Base-by-base conservation (phyloP, 805 yeast species). In the Candida coquimbonensis region DNA sequence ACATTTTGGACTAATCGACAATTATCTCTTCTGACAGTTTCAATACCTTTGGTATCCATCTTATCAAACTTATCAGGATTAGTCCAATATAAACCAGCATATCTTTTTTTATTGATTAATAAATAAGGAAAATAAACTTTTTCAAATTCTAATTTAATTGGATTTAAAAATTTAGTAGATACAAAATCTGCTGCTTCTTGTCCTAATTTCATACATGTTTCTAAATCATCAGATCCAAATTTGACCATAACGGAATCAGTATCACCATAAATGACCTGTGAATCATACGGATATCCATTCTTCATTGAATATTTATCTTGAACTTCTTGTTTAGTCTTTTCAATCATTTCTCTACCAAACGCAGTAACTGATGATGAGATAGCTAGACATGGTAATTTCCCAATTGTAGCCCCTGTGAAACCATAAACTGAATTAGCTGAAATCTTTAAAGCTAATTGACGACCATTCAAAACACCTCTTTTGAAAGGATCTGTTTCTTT, bases 221-320 rank as follows among this genome's bases (percentile, higher is more conserved):
- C 81, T 51, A 91, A 64, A 59, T 88, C 95, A 9, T 72, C 69
- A 31, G 81, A 78, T 2, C 99, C 99, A 69, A 93, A 93, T 61
- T 88, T 90, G 38, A 93, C 96, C 99, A 93, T 95, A 16, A 93
- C 99, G 9, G 99, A 95, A 75, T 93, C 99, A 0, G 99, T 93
- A 66, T 93, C 99, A 72, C 99, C 99, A 62, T 93, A 93, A 36
- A 93, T 83, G 50, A 93, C 99, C 53, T 83, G 77, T 0, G 98
- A 82, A 67, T 93, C 95, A 60, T 74, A 81, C n/a, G 77, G 73
- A 57, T 73, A 83, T 1, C 98, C 98, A 63, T 91, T 88, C 46
- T 77, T 78, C n/a, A 80, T 82, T 11, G 80, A 75, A 60, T 89
- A 93, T 46, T 78, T 75, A 36, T 80, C 79, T 64, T 89, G 90